Evolutionary conservation across 768 basidiomycete species (phyloP), one percentile per base, ranked within the genome.

Genomic region (Pholiota conissans): DNA sequence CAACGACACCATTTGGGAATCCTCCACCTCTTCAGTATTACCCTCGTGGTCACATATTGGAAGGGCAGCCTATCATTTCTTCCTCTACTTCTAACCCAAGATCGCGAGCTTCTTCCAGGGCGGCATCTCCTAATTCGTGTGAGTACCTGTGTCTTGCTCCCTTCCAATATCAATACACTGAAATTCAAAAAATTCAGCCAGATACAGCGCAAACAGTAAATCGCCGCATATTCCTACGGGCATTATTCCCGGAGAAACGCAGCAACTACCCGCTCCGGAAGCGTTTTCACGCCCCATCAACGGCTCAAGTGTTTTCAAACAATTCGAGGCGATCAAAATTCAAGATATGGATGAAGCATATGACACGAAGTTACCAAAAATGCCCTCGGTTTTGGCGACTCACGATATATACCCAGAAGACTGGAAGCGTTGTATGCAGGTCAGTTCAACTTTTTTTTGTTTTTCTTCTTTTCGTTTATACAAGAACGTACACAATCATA

Each of bases 341-440:
- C 81, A 86, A 64, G 85, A 90, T 37, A 87, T 93, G 89, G 87
- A 92, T 32, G 84, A 84, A 24, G 82, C 92, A 63, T 78, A 84
- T 45, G 82, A 86, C 20, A 37, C 58, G 39, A 77, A 77, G 14
- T 76, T 85, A 37, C 89, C 90, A 11, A 80, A 84, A 63, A 87
- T 93, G 84, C 91, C 91, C 6, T 60, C 78, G 5, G 83, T 88
- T 10, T 80, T 93, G 22, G 77, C 83, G 32, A 79, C 89, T 18
- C 91, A 93, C 65, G 91, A 94, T 64, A 85, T 92, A 9, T 84
- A 84, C 59, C 79, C 82, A 59, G 85, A 87, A 54, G 91, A 94
- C 65, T 94, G 91, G 91, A 83, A 80, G 60, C 78, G 91, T 51
- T 82, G 90, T 64, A 88, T 89, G 79, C 83, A 85, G 74, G 91